Base-by-base conservation (phyloP, 768 basidiomycete genomes). In the Suillus discolor region DNA sequence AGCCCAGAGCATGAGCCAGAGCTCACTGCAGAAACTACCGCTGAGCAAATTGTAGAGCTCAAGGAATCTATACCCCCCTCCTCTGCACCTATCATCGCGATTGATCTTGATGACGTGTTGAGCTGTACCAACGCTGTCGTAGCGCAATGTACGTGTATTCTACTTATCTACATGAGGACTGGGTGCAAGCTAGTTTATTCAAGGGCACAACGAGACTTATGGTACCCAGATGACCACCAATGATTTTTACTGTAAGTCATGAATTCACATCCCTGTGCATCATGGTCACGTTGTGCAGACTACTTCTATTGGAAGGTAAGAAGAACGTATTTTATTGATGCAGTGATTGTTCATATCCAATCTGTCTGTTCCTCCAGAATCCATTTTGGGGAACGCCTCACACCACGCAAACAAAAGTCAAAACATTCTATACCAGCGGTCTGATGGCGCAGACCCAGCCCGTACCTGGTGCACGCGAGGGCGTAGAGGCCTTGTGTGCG, bases 241-340 rank as follows among this genome's bases (percentile, higher is more conserved):
- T n/a, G 69, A 83, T 61, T 90, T 90, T 72, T 86, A 87, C 69
- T 92, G 88, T 86, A 69, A 76, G 86, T 76, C 42, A 18, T 45
- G 47, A 18, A 51, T 51, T 39, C 31, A 28, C 41, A 34, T 61
- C 36, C 53, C 18, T n/a, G 59, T 44, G 59, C 45, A 49, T 25
- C 38, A 60, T 36, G n/a, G 18, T 61, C 61, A 63, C 47, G 39
- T 25, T 12, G 12, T 59, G 13, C 53, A 88, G 87, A 91, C 71
- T 90, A 90, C 69, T 90, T 89, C 73, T 91, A 89, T 71, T 91
- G 90, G 90, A 90, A 89, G 82, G 90, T 85, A 61, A 60, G 74
- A 49, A 36, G 34, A 25, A 45, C 28, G 42, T 57, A 18, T 51
- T 11, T 31, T 18, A 38, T 25, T 34, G 3, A 15, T 44, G 42